Percentiles rank a stretch among this genome's conserved stretches.
Evolutionary conservation across 345 rosid genomes (phyloP).

Genomic region (Populus nigra): DNA sequence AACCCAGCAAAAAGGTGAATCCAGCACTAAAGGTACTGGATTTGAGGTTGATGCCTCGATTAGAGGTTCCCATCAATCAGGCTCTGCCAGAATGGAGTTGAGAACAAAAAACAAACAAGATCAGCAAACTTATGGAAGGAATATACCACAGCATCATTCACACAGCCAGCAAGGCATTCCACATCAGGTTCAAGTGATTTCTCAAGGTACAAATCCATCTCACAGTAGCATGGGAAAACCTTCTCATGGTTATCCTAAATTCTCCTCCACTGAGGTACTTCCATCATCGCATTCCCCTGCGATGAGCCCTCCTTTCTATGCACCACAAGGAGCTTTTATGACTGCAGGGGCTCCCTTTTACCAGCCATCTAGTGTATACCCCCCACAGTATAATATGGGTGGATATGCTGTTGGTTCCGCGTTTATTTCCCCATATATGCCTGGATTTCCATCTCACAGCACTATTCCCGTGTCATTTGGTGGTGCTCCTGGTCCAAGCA

Average conservation of each 20-base stretch:
- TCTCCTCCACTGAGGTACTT: slow-evolving; percentile 50
- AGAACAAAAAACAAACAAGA: slow-evolving; percentile 28
- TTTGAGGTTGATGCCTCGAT: slow-evolving; percentile 43
- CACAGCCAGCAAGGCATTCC: slow-evolving; percentile 32
- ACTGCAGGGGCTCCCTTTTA: slow-evolving; percentile 63
- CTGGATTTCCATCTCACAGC: slow-evolving; percentile 71
- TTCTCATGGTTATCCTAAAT: slow-evolving; percentile 41
- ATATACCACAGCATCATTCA: slow-evolving; percentile 23
- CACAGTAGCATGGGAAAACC: slow-evolving; percentile 32
- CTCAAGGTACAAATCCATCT: slow-evolving; percentile 16
- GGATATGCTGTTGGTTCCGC: slow-evolving; percentile 62
- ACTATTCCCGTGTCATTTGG: slow-evolving; percentile 61
- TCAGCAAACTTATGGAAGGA: slow-evolving; percentile 26
- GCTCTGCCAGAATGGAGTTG: slow-evolving; percentile 34
- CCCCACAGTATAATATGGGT: slow-evolving; percentile 56
- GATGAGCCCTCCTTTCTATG: slow-evolving; percentile 57
- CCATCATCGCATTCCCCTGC: slow-evolving; percentile 58
- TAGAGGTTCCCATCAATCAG: slow-evolving; percentile 35
- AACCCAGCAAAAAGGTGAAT: slow-evolving; percentile 35
- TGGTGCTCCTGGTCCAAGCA: slow-evolving; percentile 44
- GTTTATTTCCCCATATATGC: slow-evolving; percentile 54
- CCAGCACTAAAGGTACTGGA: slow-evolving; percentile 29
- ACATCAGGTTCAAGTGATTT: slow-evolving; percentile 29
- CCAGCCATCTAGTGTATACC: slow-evolving; percentile 57
- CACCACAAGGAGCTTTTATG: slow-evolving; percentile 54